Conservation (phyloP, 345 rosid species). For the Bruguiera gymnorhiza region DNA sequence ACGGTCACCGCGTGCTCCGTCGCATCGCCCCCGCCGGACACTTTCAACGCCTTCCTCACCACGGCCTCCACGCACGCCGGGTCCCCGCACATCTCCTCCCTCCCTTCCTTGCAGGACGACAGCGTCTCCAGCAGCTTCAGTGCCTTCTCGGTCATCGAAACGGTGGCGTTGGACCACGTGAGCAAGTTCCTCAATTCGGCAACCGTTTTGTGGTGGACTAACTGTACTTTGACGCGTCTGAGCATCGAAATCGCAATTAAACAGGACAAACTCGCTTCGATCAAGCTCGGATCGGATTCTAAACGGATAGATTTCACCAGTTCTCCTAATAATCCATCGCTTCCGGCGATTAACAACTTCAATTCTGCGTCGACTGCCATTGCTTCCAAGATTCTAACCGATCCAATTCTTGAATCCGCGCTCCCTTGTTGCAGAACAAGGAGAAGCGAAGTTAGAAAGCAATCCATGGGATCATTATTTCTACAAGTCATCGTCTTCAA, state of each 20-base stretch:
- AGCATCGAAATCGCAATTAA: conserved; percentile 46
- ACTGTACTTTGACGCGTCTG: conserved; percentile 47
- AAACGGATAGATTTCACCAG: conserved; percentile 31
- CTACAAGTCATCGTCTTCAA: conserved; percentile 16
- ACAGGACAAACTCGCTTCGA: conserved; percentile 59
- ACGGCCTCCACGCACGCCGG: conserved; percentile 53
- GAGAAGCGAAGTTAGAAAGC: conserved; percentile 40
- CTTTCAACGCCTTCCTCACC: conserved; percentile 64
- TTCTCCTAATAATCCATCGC: conserved; percentile 41
- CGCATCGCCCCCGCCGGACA: conserved; percentile 45
- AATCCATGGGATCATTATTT: conserved; percentile 20
- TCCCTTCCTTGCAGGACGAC: conserved; percentile 62
- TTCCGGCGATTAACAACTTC: conserved; percentile 48
- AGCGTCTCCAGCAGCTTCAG: conserved; percentile 58
- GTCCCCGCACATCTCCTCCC: conserved; percentile 47
- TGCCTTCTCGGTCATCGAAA: conserved; percentile 58
- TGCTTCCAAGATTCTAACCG: conserved; percentile 49
- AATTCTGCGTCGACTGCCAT: conserved; percentile 44
- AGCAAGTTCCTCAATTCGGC: conserved; percentile 44
- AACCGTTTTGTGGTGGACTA: conserved; percentile 38
- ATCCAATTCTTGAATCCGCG: conserved; percentile 48
- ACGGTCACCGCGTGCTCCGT: conserved; percentile 86
- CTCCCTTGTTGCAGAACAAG: conserved; percentile 36
- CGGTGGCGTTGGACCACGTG: conserved; percentile 30
- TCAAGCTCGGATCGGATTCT: conserved; percentile 39